Percentiles rank a stretch among this genome's conserved stretches.
Evolutionary conservation across 805 yeast genomes (phyloP).

Genomic region (Wickerhamomyces mucosus): DNA sequence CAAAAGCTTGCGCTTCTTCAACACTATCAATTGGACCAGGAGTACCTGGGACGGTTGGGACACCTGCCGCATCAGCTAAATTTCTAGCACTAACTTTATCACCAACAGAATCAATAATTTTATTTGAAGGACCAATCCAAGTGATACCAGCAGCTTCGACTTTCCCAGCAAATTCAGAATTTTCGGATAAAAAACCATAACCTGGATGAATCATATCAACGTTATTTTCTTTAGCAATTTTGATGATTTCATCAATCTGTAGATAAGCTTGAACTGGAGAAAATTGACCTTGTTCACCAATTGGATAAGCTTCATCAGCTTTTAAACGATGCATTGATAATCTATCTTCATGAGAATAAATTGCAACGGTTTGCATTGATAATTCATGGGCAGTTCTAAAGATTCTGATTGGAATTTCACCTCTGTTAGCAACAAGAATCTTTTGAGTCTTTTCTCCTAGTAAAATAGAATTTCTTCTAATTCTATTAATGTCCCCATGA

Average conservation of each 20-base stretch:
- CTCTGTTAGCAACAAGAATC: slow-evolving; percentile 76
- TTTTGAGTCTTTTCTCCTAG: slow-evolving; percentile 34
- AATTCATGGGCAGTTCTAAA: slow-evolving; percentile 97
- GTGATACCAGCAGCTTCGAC: slow-evolving; percentile 86
- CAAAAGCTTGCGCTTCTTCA: slow-evolving; percentile 73
- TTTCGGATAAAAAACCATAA: slow-evolving; percentile 84
- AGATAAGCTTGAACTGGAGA: slow-evolving; percentile 95
- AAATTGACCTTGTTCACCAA: slow-evolving; percentile 81
- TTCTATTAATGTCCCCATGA: slow-evolving; percentile 20
- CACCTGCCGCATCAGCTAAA: slow-evolving; percentile 71
- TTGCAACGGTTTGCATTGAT: slow-evolving; percentile 94
- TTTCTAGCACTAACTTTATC: slow-evolving; percentile 93
- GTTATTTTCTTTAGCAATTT: slow-evolving; percentile 66
- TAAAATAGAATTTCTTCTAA: slow-evolving; percentile 32
- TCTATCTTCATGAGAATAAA: slow-evolving; percentile 93
- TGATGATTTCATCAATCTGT: slow-evolving; percentile 90
- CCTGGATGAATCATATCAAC: slow-evolving; percentile 92
- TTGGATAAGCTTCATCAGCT: slow-evolving; percentile 88
- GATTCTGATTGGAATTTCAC: slow-evolving; percentile 80
- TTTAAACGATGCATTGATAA: slow-evolving; percentile 90
- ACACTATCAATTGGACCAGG: slow-evolving; percentile 88
- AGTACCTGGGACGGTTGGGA: slow-evolving; percentile 96
- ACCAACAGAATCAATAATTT: slow-evolving; percentile 89
- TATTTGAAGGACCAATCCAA: slow-evolving; percentile 91
- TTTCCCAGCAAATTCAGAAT: slow-evolving; percentile 86